These are phyloP conservation scores for Melastoma candidum DNA, from an alignment of 441 rosid genomes.

Conservation along the genomic window DNA sequence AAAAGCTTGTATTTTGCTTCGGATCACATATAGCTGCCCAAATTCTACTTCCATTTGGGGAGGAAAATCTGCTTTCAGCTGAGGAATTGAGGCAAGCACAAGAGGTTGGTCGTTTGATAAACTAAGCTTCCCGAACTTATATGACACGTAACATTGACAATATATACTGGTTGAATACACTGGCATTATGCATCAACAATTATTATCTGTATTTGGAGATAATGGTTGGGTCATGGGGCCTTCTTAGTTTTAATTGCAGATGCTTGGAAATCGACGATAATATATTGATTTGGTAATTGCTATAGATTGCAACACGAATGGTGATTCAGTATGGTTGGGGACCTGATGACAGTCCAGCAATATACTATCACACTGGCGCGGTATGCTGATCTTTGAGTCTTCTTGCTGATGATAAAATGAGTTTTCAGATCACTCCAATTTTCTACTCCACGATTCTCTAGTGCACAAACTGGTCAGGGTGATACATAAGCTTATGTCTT, in stretches of 20 bases:
- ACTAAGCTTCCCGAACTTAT: no score
- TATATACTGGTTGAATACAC: no score
- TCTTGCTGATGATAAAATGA: constrained; percentile 2
- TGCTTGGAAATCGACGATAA: no score
- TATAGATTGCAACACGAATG: constrained; percentile 90
- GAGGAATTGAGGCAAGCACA: constrained; percentile 76
- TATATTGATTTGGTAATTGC: constrained; percentile 15
- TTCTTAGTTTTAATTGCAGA: no score
- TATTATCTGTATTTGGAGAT: no score
- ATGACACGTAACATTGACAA: no score
- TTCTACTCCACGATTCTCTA: no score
- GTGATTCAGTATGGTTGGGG: constrained; percentile 99
- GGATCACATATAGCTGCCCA: constrained; percentile 86
- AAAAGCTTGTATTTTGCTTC: constrained; percentile 94
- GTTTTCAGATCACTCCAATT: no score
- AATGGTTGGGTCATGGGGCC: no score
- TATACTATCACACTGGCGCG: constrained; percentile 67
- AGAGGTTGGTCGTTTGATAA: constrained; percentile 42
- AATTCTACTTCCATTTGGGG: constrained; percentile 75
- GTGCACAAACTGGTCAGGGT: no score
- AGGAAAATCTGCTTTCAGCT: constrained; percentile 80
- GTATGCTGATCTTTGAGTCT: constrained; percentile 27
- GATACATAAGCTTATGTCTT: constrained; percentile 4
- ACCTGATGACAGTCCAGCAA: constrained; percentile 91
- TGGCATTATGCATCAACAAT: no score